Conservation (phyloP, 306 rosid species). For the Acacia crassicarpa region DNA sequence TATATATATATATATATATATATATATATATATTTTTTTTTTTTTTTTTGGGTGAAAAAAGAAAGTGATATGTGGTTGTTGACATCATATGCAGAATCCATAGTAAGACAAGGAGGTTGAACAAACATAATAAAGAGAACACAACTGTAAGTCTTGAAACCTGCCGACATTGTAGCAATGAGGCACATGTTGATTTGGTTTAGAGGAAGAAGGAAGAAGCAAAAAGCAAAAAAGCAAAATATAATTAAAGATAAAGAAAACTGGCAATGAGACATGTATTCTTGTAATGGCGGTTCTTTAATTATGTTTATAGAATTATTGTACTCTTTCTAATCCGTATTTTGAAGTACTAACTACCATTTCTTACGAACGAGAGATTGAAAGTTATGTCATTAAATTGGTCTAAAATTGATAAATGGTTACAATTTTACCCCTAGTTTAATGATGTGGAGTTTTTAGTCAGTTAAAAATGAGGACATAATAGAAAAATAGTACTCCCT, state of each 20-base stretch:
- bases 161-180: slow-evolving; percentile 38
- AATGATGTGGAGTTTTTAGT: too few species aligned
- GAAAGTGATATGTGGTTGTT: slow-evolving; percentile 18
- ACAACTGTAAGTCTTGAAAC: background rate
- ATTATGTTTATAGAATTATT: too few species aligned
- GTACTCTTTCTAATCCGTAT: too few species aligned
- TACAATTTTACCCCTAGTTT: too few species aligned
- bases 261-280: background rate
- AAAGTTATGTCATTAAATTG: too few species aligned
- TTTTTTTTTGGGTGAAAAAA: background rate
- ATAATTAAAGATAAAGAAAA: background rate
- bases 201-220: background rate
- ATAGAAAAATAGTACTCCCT: too few species aligned
- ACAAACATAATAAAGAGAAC: background rate
- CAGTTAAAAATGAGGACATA: too few species aligned
- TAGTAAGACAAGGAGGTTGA: slow-evolving; percentile 28
- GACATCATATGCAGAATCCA: slow-evolving; percentile 25
- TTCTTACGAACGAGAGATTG: rapidly evolving
- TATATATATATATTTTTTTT: slow-evolving; percentile 20
- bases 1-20: too few species aligned
- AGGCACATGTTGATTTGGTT: slow-evolving; percentile 36
- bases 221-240: background rate
- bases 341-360: too few species aligned
- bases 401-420: too few species aligned
- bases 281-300: background rate